These are phyloP conservation scores for Capronia epimyces DNA, from an alignment of 2,329 filamentous ascomycete species.

Conservation along the genomic window DNA sequence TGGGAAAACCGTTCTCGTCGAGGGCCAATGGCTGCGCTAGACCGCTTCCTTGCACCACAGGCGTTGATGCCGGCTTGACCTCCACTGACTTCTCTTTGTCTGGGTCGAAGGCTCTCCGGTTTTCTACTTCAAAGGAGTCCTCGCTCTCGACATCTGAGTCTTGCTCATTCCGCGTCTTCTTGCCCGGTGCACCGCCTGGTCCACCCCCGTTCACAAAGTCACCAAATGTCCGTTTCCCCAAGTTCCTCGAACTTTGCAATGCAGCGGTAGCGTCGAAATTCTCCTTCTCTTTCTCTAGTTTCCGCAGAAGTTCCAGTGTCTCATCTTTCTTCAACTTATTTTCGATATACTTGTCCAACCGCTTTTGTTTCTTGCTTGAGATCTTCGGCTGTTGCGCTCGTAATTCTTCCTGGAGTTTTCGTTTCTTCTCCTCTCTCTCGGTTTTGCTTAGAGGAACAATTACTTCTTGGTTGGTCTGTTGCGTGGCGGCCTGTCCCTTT, in stretches of 20 bases:
- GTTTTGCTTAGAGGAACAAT: slow-evolving; percentile 37
- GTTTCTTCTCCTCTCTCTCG: slow-evolving; percentile 51
- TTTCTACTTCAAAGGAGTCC: slow-evolving; percentile 30
- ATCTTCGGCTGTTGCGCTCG: slow-evolving; percentile 52
- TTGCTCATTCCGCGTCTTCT: slow-evolving; percentile 3
- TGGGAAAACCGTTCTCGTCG: slow-evolving; percentile 70
- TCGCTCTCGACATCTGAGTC: slow-evolving; percentile 26
- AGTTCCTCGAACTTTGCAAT: slow-evolving; percentile 68
- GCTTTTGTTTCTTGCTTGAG: slow-evolving; percentile 61
- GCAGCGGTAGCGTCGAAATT: slow-evolving; percentile 64
- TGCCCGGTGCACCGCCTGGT: neutral
- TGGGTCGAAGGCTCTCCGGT: slow-evolving; percentile 34
- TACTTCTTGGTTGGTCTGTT: slow-evolving; percentile 17
- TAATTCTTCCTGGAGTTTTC: slow-evolving; percentile 50
- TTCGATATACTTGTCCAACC: slow-evolving; percentile 69
- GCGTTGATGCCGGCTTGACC: neutral
- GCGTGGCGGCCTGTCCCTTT: slow-evolving; percentile 6
- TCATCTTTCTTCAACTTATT: slow-evolving; percentile 94
- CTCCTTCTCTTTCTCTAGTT: slow-evolving; percentile 68
- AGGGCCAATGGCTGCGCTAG: slow-evolving; percentile 80
- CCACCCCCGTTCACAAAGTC: slow-evolving; percentile 39
- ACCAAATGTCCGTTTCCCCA: slow-evolving; percentile 68
- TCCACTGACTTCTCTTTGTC: slow-evolving; percentile 45
- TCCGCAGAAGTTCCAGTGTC: slow-evolving; percentile 74
- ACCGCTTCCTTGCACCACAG: slow-evolving; percentile 56